phyloP scores from a whole-genome alignment of 345 rosid species.

The Gossypium ekmanianum region DNA sequence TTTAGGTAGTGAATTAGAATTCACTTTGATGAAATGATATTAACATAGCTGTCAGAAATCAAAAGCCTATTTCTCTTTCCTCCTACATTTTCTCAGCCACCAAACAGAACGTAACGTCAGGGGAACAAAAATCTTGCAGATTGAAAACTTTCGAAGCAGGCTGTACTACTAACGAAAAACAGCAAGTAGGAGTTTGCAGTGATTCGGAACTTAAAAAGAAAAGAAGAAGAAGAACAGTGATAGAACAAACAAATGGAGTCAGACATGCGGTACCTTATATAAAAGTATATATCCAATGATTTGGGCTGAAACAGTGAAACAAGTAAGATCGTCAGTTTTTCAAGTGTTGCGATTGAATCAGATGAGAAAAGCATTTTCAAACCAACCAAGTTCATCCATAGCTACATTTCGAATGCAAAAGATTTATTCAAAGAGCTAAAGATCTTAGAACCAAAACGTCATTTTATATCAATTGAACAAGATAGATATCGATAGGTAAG shows the following conservation, averaged over 20 bases:
- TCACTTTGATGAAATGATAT: neutral
- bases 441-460: slow-evolving; percentile 20
- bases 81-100: slow-evolving; percentile 15
- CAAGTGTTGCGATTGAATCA: slow-evolving; percentile 2
- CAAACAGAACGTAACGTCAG: neutral
- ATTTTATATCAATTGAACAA: neutral
- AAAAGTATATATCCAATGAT: neutral
- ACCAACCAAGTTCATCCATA: neutral
- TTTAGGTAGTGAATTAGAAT: neutral
- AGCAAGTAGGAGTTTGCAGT: neutral
- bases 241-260: neutral
- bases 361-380: neutral
- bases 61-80: neutral
- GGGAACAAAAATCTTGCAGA: neutral
- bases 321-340: slow-evolving; percentile 11
- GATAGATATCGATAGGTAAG: neutral
- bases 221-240: neutral
- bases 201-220: neutral
- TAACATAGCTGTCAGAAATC: slow-evolving; percentile 6
- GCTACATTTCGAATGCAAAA: slow-evolving; percentile 5
- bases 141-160: neutral
- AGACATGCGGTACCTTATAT: neutral
- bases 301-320: neutral
- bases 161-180: neutral
- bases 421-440: slow-evolving; percentile 23